A percentile compares a stretch with the other conserved stretches of the same genome.
Evolutionary conservation across 805 yeast species (phyloP).

Genomic region (Lipomyces sp.): DNA sequence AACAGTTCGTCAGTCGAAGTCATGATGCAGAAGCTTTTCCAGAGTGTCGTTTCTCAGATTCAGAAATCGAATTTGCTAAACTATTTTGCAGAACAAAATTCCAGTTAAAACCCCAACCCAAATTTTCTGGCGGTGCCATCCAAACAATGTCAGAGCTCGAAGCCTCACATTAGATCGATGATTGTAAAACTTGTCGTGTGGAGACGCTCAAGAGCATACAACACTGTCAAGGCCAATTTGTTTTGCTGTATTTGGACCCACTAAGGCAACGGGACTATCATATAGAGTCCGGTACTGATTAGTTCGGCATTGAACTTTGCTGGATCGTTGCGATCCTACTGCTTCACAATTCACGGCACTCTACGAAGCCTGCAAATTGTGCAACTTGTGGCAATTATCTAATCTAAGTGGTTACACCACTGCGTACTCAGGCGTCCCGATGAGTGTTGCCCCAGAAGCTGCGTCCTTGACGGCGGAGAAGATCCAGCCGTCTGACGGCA

Average conservation of each 20-base stretch:
- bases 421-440: neutral
- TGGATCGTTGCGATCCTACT: neutral
- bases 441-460: neutral
- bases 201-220: neutral
- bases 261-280: neutral
- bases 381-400: neutral
- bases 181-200: neutral
- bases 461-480: neutral
- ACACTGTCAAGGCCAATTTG: neutral
- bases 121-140: neutral
- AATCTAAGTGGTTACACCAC: neutral
- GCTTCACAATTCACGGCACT: neutral
- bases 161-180: no score
- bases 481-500: neutral
- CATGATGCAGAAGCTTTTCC: neutral
- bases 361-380: neutral
- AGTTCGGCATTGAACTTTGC: neutral
- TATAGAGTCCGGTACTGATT: neutral
- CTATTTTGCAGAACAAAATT: no score
- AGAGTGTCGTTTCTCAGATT: neutral
- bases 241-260: neutral
- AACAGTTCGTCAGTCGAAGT: slow-evolving; percentile 5
- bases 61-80: neutral
- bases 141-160: neutral
- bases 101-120: neutral